These are phyloP conservation scores for Pseudogymnoascus sp. DNA, from an alignment of 2,329 filamentous ascomycete species.

Conservation along the genomic window DNA sequence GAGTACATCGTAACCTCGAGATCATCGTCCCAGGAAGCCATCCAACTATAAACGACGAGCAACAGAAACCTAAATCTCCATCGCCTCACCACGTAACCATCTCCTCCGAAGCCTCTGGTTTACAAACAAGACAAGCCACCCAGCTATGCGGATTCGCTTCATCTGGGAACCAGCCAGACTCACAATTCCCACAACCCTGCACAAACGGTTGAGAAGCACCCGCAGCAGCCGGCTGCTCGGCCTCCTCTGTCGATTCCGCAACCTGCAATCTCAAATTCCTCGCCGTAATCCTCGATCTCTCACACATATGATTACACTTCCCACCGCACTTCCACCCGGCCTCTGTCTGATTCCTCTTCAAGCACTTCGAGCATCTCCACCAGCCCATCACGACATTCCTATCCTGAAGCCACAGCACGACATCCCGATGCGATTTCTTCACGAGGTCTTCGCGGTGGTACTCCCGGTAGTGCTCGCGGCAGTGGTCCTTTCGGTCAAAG, in stretches of 20 bases:
- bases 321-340: slow-evolving; percentile 1
- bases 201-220: neutral
- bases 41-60: neutral
- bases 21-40: neutral
- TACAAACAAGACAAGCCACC: slow-evolving; percentile 6
- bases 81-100: neutral
- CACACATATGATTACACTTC: neutral
- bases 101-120: neutral
- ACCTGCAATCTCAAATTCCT: neutral
- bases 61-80: neutral
- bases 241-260: neutral
- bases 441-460: slow-evolving; percentile 38
- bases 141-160: neutral
- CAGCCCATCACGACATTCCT: slow-evolving; percentile 16
- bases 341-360: slow-evolving; percentile 12
- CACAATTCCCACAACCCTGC: neutral
- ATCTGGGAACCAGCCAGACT: neutral
- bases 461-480: slow-evolving; percentile 41
- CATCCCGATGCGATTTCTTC: slow-evolving; percentile 13
- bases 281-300: neutral
- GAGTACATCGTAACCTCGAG: neutral
- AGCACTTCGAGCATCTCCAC: slow-evolving; percentile 26
- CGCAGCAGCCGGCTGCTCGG: neutral
- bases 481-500: slow-evolving; percentile 42
- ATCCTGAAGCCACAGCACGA: slow-evolving; percentile 21